Base-by-base conservation (phyloP, 345 rosid genomes). In the Litchi chinensis region DNA sequence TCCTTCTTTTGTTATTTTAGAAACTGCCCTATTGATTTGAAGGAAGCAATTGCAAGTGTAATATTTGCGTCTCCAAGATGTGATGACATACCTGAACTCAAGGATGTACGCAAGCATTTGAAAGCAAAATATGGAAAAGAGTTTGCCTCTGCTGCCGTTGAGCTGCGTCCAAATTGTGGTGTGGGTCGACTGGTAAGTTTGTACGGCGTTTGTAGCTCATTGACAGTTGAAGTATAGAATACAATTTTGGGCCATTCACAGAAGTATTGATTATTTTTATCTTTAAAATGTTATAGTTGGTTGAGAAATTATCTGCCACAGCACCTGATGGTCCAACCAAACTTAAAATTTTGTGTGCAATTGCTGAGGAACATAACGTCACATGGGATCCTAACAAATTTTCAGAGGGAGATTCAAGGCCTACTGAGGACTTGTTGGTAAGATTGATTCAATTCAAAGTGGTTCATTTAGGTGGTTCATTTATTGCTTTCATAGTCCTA, bases 81-180 rank as follows among this genome's bases (percentile, higher is more conserved):
- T 80, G 89, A 93, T 37, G 99, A 96, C 77, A 71, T 93, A 66
- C 84, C 89, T 0, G 99, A 96, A 75, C 89, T 96, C 56, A 77
- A 85, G 77, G 97, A 96, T 82, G 82, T 86, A 24, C 88, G 88
- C 64, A 96, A 93, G 86, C 92, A 89, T 37, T 87, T 96, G 76
- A 74, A 90, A 0, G 88, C 95, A 22, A 96, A 96, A 86, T 96
- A 93, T 86, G 99, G 99, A 48, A 96, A 94, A 80, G 97, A 91
- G 57, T 96, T 93, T 77, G 87, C 85, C 46, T 71, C 92, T 71
- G 91, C 93, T 28, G 94, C 99, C 11, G 80, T 86, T 87, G 94
- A 87, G 71, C 77, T 96, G 76, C 97, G 90, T 52, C 94, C 95
- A 24, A 88, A 88, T 79, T 89, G 97, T 86, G 97, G 99, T 71